Conservation (phyloP, 306 rosid genomes). For the Cucumis hystrix region DNA sequence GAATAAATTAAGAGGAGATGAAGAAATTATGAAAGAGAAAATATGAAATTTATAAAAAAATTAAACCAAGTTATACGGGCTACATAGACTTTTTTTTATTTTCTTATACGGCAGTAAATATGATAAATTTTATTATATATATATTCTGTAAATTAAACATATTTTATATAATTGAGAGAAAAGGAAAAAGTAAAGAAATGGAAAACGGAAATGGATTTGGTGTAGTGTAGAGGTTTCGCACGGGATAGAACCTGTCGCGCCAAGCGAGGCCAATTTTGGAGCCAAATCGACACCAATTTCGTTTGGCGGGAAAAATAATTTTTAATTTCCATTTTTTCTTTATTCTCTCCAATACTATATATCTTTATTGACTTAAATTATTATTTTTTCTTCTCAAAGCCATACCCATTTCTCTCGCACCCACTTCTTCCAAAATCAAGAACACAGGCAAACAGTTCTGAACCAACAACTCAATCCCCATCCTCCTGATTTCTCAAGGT, state of each 20-base stretch:
- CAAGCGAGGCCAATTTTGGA: neutral
- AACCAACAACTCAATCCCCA: neutral
- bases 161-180: neutral
- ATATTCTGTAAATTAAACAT: too few species aligned
- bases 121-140: too few species aligned
- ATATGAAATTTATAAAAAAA: too few species aligned
- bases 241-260: neutral
- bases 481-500: neutral
- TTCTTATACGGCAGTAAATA: too few species aligned
- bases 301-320: neutral
- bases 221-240: neutral
- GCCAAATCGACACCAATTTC: constrained; percentile 1
- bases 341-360: neutral
- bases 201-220: neutral
- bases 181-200: neutral
- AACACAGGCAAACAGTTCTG: neutral
- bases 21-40: too few species aligned
- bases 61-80: too few species aligned
- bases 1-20: too few species aligned
- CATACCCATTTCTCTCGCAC: neutral
- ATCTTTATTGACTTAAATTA: neutral
- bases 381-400: neutral
- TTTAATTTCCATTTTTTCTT: neutral
- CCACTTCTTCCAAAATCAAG: neutral
- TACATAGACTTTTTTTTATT: too few species aligned